These are phyloP conservation scores for Lonicera japonica DNA, from an alignment of 129 eudicot species.

Conservation along the genomic window DNA sequence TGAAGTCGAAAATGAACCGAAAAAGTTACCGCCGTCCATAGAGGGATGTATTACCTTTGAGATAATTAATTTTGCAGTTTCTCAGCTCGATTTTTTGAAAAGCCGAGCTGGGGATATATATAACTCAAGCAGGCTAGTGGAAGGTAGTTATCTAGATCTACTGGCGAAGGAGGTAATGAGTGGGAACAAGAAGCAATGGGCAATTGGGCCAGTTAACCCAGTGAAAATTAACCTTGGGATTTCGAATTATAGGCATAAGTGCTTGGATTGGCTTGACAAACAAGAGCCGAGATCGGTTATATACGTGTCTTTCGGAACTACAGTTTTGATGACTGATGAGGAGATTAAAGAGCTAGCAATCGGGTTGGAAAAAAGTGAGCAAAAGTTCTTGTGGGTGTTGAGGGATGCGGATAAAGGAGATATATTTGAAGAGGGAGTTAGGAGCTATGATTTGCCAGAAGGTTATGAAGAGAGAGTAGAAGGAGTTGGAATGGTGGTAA, in stretches of 20 bases:
- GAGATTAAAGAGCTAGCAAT: slow-evolving; percentile 51
- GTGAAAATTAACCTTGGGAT: background rate
- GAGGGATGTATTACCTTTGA: slow-evolving; percentile 4
- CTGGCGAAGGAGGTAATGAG: background rate
- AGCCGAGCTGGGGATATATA: slow-evolving; percentile 1
- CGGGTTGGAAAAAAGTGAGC: slow-evolving; percentile 54
- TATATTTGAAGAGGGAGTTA: slow-evolving; percentile 11
- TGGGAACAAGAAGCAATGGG: slow-evolving; percentile 6
- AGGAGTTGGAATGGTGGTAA: slow-evolving; percentile 35
- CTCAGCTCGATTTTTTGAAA: background rate
- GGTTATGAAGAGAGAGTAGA: slow-evolving; percentile 43
- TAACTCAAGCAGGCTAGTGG: slow-evolving; percentile 7
- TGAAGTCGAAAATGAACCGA: background rate
- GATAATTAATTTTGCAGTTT: background rate
- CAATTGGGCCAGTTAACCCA: slow-evolving; percentile 19
- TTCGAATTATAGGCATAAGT: background rate
- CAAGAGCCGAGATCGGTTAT: slow-evolving; percentile 52
- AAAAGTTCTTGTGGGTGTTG: slow-evolving; percentile 50
- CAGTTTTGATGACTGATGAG: slow-evolving; percentile 35
- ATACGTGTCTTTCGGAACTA: slow-evolving; percentile 59
- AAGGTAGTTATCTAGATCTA: slow-evolving; percentile 10
- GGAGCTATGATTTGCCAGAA: slow-evolving; percentile 19
- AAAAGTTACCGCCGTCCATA: background rate
- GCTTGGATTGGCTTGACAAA: slow-evolving; percentile 24
- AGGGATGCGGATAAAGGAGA: slow-evolving; percentile 51